Percentiles rank a stretch among this genome's conserved stretches.
Evolutionary conservation across 441 rosid species (phyloP).

Genomic region (Jatropha podagrica): DNA sequence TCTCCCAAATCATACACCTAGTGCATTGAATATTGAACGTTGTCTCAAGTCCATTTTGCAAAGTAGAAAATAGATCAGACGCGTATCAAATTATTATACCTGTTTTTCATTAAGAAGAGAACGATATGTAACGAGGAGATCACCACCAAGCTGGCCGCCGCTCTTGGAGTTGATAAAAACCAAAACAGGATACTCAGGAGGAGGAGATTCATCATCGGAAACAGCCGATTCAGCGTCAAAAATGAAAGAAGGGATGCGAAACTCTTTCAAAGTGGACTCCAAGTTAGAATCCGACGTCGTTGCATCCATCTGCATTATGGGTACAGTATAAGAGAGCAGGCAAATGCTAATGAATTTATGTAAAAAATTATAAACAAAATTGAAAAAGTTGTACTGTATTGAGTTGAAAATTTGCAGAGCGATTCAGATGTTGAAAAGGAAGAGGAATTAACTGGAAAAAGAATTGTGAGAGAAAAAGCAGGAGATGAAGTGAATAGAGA

Average conservation of each 20-base stretch:
- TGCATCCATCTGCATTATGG: constrained; percentile 30
- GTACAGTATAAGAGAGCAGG: no score
- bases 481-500: no score
- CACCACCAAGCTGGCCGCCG: constrained; percentile 91
- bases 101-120: constrained; percentile 57
- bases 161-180: constrained; percentile 87
- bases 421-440: no score
- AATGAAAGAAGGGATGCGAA: constrained; percentile 57
- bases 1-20: constrained; percentile 77
- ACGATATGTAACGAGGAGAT: constrained; percentile 69
- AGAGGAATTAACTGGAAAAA: background rate
- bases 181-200: constrained; percentile 61
- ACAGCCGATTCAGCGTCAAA: constrained; percentile 37
- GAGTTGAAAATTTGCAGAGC: no score
- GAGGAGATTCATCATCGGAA: background rate
- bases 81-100: constrained; percentile 22
- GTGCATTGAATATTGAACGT: background rate
- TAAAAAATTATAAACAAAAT: no score
- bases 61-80: background rate
- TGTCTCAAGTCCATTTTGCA: background rate
- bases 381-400: no score
- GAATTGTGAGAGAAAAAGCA: no score
- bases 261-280: constrained; percentile 38
- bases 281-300: constrained; percentile 32
- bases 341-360: no score